Base-by-base conservation (phyloP, 345 rosid species). In the Populus simonii region DNA sequence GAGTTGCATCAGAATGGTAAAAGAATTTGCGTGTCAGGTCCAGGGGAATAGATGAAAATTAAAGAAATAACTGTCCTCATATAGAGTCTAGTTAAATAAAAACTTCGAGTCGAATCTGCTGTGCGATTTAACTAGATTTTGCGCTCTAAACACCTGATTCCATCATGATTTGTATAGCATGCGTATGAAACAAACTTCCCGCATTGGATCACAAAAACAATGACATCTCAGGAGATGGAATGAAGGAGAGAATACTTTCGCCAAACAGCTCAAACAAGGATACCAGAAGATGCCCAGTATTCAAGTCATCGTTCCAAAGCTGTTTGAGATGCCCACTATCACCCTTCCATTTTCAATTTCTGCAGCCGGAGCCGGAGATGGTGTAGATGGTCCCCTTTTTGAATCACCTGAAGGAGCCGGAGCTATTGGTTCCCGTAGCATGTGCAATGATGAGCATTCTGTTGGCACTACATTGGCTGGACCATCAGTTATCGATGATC, bases 141-240 rank as follows among this genome's bases (percentile, higher is more conserved):
- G 39, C 39, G 6, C 39, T 36, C 0, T 36, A 6, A 36, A 36
- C 39, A 36, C 39, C 39, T 36, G 0, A 36, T 36, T 5, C 8
- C 39, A 36, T 36, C 7, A 7, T 36, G 8, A 36, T 36, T 36
- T 36, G 39, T 36, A 1, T 36, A 36, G 39, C 39, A 36, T 36
- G 39, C 8, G 1, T 6, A 36, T 36, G 5, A 33, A 33, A 33
- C 35, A 33, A 33, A 33, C 35, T 33, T 4, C 5, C 35, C 35
- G 5, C 53, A 49, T 15, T 49, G 20, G 27, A 13, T 87, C 76
- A 93, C 62, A 96, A 78, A 84, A 96, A 93, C 69, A 92, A 53
- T 55, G 87, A 86, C 98, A 88, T 83, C 82, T 93, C 97, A 22
- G 96, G 89, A 66, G 89, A 84, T 65, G 99, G 98, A 73, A 93